Evolutionary conservation across 2,329 filamentous ascomycete species (phyloP), one percentile per base, ranked within the genome.

Genomic region (Beauveria scarabaeidicola): DNA sequence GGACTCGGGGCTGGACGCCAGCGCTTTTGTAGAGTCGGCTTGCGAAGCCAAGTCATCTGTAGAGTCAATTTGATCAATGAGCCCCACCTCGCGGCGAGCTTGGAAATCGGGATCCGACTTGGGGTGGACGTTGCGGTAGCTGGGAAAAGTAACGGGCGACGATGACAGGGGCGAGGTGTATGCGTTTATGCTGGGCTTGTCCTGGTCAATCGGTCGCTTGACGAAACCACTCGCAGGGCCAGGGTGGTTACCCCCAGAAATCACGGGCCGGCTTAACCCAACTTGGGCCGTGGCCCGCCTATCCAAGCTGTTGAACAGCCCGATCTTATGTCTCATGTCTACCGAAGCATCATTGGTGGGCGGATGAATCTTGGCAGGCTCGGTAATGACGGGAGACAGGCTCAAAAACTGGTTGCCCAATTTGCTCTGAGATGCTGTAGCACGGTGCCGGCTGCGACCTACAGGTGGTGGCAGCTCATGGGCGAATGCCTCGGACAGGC

Each of bases 271-370:
- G 68, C 81, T 88, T 27, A 90, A 66, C 4, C 82, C 83, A 2
- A 91, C 78, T 63, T 82, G 84, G 1, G 89, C 78, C 44, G 80
- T 80, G 2, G 81, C 81, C 61, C 88, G 85, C 64, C 87, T 85
- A 67, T 90, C 85, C 10, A 78, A 74, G 56, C 77, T 83, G 23
- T 77, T 75, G 56, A 87, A 85, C 3, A 82, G 64, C 64, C 80
- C 78, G 38, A 48, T 5, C 46, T 84, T 78, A 61, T 91, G 87
- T 7, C 84, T 83, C 0, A 73, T 71, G 40, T 81, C 78, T 11
- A 23, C 19, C 60, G 66, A 64, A 19, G 66, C 69, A 9, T 74
- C 73, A 32, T 69, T 67, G 23, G 48, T 43, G 8, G 47, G 19
- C 7, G 48, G 40, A 3, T 46, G 48, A 7, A 40, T 38, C 13